phyloP scores from a whole-genome alignment of 805 yeast genomes.

The Candida cerambycidarum region DNA sequence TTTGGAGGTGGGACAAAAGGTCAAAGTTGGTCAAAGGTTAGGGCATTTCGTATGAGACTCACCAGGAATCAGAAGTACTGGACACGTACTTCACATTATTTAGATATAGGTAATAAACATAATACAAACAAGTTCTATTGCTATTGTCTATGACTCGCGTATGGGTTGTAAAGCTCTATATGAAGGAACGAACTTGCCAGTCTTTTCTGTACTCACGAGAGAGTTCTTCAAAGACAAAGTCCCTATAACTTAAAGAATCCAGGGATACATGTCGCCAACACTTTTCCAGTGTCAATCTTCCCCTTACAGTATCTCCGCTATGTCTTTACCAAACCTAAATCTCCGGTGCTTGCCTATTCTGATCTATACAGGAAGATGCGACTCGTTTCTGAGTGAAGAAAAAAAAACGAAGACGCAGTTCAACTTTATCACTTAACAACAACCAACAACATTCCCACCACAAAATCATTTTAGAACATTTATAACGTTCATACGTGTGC shows the following conservation, averaged over 20 bases:
- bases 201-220: too few relatives aligned
- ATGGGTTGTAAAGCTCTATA: neutral
- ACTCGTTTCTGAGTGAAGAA: conserved; percentile 2
- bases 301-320: neutral
- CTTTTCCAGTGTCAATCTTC: too few relatives aligned
- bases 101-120: too few relatives aligned
- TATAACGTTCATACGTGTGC: conserved; percentile 1
- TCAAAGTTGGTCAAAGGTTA: conserved; percentile 80
- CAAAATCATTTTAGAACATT: neutral
- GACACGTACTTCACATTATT: too few relatives aligned
- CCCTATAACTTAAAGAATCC: too few relatives aligned
- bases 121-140: too few relatives aligned
- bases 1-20: conserved; percentile 69
- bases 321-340: neutral
- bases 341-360: neutral
- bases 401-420: conserved; percentile 3
- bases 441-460: neutral
- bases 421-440: conserved; percentile 1
- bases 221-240: too few relatives aligned
- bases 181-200: too few relatives aligned
- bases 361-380: conserved; percentile 8
- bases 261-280: too few relatives aligned
- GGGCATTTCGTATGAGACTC: conserved; percentile 48
- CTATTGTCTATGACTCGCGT: too few relatives aligned
- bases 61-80: too few relatives aligned